These are phyloP conservation scores for Scutellaria minor DNA, from an alignment of 257 asterid species.

Conservation along the genomic window DNA sequence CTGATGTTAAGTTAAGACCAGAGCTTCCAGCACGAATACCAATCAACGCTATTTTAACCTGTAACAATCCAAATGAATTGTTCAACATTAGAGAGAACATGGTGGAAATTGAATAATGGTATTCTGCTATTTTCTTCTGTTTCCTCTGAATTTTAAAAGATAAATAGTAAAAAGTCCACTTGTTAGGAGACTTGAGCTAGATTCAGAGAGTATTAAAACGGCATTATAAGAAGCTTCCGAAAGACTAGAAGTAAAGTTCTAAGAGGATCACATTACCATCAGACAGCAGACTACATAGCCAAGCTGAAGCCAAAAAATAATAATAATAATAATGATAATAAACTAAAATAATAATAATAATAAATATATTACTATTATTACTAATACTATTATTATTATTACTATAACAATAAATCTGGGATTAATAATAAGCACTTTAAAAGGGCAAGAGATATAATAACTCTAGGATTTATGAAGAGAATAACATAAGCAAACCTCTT, in stretches of 20 bases:
- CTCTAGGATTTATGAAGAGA: conserved; percentile 15
- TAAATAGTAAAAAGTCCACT: neutral
- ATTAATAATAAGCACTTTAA: conserved; percentile 12
- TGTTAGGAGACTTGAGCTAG: conserved; percentile 22
- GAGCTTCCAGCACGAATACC: conserved; percentile 97
- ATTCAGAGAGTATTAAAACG: conserved; percentile 10
- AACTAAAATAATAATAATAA: neutral
- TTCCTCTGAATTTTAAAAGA: conserved; percentile 16
- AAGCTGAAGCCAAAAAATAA: neutral
- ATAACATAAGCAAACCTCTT: conserved; percentile 56
- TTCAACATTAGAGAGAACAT: conserved; percentile 25
- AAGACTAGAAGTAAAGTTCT: conserved; percentile 27
- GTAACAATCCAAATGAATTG: conserved; percentile 28
- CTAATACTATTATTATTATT: no score
- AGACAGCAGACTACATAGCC: conserved; percentile 16
- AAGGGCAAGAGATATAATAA: neutral
- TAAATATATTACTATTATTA: no score
- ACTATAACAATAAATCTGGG: no score
- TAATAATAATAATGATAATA: neutral
- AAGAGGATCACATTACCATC: conserved; percentile 18
- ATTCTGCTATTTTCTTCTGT: conserved; percentile 4
- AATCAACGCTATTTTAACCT: conserved; percentile 90
- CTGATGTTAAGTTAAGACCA: conserved; percentile 92
- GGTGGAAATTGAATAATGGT: conserved; percentile 13
- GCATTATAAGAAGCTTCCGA: conserved; percentile 27